Evolutionary conservation across 139 green algal genomes (phyloP).

Genomic region (Trebouxia sp.): DNA sequence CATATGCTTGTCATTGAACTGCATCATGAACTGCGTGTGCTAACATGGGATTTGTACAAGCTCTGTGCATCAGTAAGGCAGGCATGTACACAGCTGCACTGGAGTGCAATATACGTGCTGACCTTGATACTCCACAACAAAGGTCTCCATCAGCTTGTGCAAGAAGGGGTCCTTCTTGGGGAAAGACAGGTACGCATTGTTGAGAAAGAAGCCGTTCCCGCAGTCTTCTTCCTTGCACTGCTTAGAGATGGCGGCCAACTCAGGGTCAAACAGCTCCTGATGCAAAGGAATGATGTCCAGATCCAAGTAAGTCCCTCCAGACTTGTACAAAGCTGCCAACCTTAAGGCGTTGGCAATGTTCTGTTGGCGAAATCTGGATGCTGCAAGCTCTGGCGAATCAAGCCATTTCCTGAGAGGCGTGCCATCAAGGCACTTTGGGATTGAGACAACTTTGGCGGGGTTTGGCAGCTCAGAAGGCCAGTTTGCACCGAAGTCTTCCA

Average conservation of each 20-base stretch:
- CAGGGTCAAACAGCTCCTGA: not conserved
- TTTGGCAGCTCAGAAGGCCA: slow-evolving; percentile 6
- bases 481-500: not conserved
- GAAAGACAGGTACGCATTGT: slow-evolving; percentile 11
- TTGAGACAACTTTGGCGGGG: not conserved
- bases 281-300: not conserved
- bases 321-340: slow-evolving; percentile 1
- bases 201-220: not conserved
- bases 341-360: slow-evolving; percentile 12
- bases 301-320: not conserved
- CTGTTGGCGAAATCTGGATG: not conserved
- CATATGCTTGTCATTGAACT: too few species aligned
- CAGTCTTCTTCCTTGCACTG: not conserved
- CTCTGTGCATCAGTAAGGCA: too few species aligned
- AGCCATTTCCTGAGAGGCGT: slow-evolving; percentile 7
- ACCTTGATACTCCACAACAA: slow-evolving; percentile 11
- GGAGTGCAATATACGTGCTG: not conserved
- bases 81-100: not conserved
- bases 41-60: too few species aligned
- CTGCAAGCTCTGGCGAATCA: not conserved
- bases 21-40: too few species aligned
- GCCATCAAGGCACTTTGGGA: not conserved
- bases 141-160: slow-evolving; percentile 4
- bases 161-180: not conserved
- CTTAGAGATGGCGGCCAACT: not conserved